Conservation (phyloP, 208 protist genomes). For the Leishmania arabica region DNA sequence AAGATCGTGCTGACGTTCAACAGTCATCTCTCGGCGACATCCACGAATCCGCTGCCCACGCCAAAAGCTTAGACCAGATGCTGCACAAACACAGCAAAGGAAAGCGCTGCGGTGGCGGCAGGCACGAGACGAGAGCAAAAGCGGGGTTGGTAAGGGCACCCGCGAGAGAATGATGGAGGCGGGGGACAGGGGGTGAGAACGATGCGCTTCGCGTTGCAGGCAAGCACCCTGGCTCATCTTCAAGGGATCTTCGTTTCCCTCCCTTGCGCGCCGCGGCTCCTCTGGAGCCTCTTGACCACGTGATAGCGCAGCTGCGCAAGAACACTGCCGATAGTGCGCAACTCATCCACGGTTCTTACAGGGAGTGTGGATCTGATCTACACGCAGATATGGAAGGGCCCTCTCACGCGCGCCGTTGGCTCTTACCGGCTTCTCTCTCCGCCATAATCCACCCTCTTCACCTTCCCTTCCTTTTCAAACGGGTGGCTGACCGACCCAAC, state of each 20-base stretch:
- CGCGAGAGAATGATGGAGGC: background rate
- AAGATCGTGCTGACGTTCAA: conserved; percentile 68
- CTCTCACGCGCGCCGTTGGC: background rate
- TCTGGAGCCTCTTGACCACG: background rate
- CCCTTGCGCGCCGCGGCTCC: background rate
- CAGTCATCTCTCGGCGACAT: conserved; percentile 7
- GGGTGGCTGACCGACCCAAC: background rate
- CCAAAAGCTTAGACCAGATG: background rate
- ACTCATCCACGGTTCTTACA: background rate
- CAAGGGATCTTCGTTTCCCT: background rate
- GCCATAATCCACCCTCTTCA: background rate
- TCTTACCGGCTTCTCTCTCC: background rate
- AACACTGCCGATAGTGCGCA: background rate
- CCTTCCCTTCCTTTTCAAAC: background rate
- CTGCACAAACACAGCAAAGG: background rate
- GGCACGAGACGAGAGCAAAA: background rate
- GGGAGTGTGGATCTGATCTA: background rate
- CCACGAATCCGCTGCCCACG: background rate
- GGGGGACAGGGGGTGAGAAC: background rate
- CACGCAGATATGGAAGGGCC: background rate
- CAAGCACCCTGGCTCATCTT: background rate
- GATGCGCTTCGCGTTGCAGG: background rate
- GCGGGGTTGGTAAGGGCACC: background rate
- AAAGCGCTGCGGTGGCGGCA: background rate
- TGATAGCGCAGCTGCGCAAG: background rate